Evolutionary conservation across 2,329 filamentous ascomycete genomes (phyloP), one percentile per base, ranked within the genome.

Genomic region (Botrytis cinerea): DNA sequence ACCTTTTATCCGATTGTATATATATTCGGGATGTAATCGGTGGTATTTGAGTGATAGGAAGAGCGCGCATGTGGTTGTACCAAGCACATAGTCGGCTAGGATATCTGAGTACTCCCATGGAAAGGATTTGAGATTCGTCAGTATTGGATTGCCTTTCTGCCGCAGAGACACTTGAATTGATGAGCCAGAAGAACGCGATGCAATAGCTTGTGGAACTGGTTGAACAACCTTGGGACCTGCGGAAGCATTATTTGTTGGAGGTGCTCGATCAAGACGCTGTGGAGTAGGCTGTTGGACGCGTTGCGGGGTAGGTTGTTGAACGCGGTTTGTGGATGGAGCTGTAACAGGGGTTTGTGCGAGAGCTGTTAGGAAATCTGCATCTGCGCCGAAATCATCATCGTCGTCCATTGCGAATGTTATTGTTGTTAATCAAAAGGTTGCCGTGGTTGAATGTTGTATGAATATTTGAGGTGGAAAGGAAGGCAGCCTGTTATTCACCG

Each of bases 41-140:
- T 99, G 96, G 83, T 99, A 99, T 83, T 98, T 99, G 72, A 99
- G 88, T 66, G 93, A 97, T 60, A 99, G 85, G 81, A 98, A 99
- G 8, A 99, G 87, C 0, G 93, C 95, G 80, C 95, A 97, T 10
- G 95, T 97, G 0, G 94, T 97, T 60, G 88, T 81, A 0, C 96
- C 95, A 66, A 98, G 86, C 14, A 95, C 92, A 82, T 97, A 99
- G 83, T 99, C 96, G 46, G 95, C 93, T 1, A 92, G 91, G n/a
- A 97, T 97, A 80, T 98, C 95, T 75, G 93, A 95, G 82, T 97
- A 98, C 83, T 99, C 96, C 96, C 96, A 99, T 0, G 94, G 89
- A 74, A 97, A 87, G 1, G 92, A 91, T 74, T 92, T 91, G 78
- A 99, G 89, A 82, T 91, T 90, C 71, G 93, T 92, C 45, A 99